These are phyloP conservation scores for Ochromonas danica DNA, from an alignment of 108 stramenopile genomes.

Conservation along the genomic window DNA sequence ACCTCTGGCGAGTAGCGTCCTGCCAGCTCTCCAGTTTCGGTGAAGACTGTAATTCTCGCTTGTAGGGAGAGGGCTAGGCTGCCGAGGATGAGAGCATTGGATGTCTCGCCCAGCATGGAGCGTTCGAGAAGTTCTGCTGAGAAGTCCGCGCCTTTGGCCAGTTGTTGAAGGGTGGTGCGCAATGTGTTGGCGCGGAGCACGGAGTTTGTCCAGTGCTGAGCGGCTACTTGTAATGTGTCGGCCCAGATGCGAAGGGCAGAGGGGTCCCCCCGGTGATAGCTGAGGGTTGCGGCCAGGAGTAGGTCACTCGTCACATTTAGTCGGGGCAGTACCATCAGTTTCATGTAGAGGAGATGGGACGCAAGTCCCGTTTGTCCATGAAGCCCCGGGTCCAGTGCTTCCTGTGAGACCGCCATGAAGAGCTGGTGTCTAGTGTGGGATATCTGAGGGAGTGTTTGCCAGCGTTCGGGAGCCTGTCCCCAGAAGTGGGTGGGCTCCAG, in stretches of 20 bases:
- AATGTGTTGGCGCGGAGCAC: slow-evolving; percentile 13
- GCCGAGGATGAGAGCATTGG: slow-evolving; percentile 13
- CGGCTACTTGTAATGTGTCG: slow-evolving; percentile 14
- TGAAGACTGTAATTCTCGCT: slow-evolving; percentile 15
- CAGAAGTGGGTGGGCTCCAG: slow-evolving; percentile 12
- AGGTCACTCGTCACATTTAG: slow-evolving; percentile 15
- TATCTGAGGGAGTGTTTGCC: slow-evolving; percentile 14
- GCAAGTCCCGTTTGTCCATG: slow-evolving; percentile 13
- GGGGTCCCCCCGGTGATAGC: slow-evolving; percentile 12
- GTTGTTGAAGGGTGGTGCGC: slow-evolving; percentile 13
- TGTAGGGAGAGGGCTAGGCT: slow-evolving; percentile 13
- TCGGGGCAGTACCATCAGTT: slow-evolving; percentile 13
- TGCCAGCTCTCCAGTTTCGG: slow-evolving; percentile 13
- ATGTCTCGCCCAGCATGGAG: slow-evolving; percentile 13
- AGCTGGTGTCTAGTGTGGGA: slow-evolving; percentile 13
- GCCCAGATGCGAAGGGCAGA: slow-evolving; percentile 12
- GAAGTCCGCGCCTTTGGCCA: slow-evolving; percentile 12
- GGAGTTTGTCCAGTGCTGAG: slow-evolving; percentile 13
- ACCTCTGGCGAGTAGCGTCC: slow-evolving; percentile 12
- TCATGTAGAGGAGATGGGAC: slow-evolving; percentile 14
- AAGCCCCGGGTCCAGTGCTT: slow-evolving; percentile 12
- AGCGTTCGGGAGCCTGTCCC: slow-evolving; percentile 12
- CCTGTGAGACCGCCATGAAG: slow-evolving; percentile 13
- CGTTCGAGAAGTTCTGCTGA: slow-evolving; percentile 14
- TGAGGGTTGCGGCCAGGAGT: slow-evolving; percentile 12